These are phyloP conservation scores for Fusarium multiceps DNA, from an alignment of 2,329 filamentous ascomycete species.

Conservation along the genomic window DNA sequence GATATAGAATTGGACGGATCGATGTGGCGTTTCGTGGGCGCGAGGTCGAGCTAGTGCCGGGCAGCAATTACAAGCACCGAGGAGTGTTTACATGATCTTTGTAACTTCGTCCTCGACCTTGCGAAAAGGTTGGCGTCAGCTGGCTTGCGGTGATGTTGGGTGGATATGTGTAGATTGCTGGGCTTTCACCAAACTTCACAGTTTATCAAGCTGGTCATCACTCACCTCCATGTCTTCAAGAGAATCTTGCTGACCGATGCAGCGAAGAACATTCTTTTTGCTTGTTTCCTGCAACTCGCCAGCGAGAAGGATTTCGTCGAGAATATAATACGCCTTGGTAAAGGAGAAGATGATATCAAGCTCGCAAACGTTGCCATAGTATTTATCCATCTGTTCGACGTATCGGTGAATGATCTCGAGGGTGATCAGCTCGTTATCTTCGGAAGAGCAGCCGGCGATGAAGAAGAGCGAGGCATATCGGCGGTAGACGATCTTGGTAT, in stretches of 20 bases:
- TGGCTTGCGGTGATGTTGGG: conserved; percentile 35
- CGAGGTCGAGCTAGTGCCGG: conserved; percentile 27
- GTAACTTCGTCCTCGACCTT: conserved; percentile 92
- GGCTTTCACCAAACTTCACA: conserved; percentile 33
- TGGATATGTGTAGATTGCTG: conserved; percentile 27
- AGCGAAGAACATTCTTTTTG: conserved; percentile 97
- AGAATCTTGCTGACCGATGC: conserved; percentile 96
- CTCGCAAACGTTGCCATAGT: conserved; percentile 99
- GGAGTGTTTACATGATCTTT: conserved; percentile 79
- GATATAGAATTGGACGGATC: conserved; percentile 28
- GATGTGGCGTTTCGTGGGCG: conserved; percentile 32
- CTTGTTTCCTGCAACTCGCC: conserved; percentile 99
- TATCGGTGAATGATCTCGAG: conserved; percentile 99
- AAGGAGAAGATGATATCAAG: conserved; percentile 99
- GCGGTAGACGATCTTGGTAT: conserved; percentile 98
- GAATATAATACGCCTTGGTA: conserved; percentile 99
- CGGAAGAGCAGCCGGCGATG: conserved; percentile 96
- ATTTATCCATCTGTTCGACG: conserved; percentile 99
- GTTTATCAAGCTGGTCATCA: conserved; percentile 48
- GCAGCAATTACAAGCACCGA: conserved; percentile 34
- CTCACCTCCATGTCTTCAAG: conserved; percentile 99
- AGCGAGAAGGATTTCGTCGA: conserved; percentile 93
- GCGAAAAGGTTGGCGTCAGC: conserved; percentile 47
- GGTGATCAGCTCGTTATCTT: conserved; percentile 97
- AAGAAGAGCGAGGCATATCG: conserved; percentile 99